These are phyloP conservation scores for Cystobasidium sp. DNA, from an alignment of 1,284 basidiomycete species.

Conservation along the genomic window DNA sequence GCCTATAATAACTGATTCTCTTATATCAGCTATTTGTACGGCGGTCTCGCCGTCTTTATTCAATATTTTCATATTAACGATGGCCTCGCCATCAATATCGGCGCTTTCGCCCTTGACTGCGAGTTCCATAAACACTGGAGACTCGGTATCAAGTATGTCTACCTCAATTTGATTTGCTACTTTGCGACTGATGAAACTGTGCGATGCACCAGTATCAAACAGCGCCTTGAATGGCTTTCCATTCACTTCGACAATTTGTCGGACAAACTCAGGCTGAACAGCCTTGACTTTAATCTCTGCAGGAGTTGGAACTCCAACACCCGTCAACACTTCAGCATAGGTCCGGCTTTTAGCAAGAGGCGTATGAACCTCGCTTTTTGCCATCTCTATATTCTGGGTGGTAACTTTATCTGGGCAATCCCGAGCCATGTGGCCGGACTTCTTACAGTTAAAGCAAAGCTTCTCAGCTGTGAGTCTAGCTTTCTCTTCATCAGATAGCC, in stretches of 20 bases:
- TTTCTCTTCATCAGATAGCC: too few relatives aligned
- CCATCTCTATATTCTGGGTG: neutral
- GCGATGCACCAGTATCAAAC: neutral
- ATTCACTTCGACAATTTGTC: neutral
- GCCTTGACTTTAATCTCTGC: neutral
- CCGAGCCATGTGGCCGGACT: too few relatives aligned
- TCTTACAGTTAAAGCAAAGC: too few relatives aligned
- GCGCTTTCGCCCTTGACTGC: neutral
- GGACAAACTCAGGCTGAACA: neutral
- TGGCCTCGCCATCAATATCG: neutral
- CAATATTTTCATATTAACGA: neutral
- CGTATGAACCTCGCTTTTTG: too few relatives aligned
- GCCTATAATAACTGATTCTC: neutral
- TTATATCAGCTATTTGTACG: neutral
- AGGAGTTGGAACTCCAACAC: too few relatives aligned
- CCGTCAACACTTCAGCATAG: conserved; percentile 1
- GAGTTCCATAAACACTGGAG: neutral
- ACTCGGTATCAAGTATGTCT: neutral
- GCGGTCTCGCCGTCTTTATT: neutral
- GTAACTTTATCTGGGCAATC: neutral
- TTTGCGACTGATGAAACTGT: neutral
- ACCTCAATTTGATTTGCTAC: neutral
- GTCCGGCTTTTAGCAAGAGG: neutral
- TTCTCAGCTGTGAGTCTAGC: too few relatives aligned
- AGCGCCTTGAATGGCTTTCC: neutral